Conservation (phyloP, 2,329 filamentous ascomycete genomes). For the Aspergillus transmontanensis region DNA sequence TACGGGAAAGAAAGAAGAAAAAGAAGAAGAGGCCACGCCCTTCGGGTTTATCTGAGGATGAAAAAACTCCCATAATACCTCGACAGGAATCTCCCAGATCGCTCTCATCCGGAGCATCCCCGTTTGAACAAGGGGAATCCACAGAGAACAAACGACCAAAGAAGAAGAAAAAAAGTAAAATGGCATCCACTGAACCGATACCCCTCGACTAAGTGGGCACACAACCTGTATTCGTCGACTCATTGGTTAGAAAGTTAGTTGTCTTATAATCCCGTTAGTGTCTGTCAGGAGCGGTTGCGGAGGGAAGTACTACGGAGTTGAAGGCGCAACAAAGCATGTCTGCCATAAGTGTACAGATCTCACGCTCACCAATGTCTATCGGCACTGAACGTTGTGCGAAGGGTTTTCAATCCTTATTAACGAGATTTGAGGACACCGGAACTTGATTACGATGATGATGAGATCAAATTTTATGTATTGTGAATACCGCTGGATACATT, state of each 20-base stretch:
- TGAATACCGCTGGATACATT: not conserved
- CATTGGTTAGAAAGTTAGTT: not conserved
- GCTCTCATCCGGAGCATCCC: not conserved
- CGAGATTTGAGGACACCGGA: not conserved
- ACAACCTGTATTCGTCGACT: not conserved
- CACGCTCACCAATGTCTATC: not conserved
- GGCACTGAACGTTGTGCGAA: not conserved
- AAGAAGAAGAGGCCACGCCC: slow-evolving; percentile 16
- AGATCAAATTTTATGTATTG: not conserved
- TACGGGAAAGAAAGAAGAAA: slow-evolving; percentile 11
- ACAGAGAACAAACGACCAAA: slow-evolving; percentile 13
- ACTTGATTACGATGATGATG: not conserved
- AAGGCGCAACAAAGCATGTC: not conserved
- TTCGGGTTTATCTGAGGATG: slow-evolving; percentile 8
- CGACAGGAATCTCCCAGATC: slow-evolving; percentile 10
- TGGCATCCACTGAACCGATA: slow-evolving; percentile 5
- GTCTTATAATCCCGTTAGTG: not conserved
- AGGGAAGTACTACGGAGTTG: not conserved
- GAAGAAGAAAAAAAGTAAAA: slow-evolving; percentile 22
- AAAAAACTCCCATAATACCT: not conserved
- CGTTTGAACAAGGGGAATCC: not conserved
- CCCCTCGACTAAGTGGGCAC: slow-evolving; percentile 7
- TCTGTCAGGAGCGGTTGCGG: not conserved
- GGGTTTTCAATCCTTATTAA: not conserved
- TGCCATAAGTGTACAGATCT: not conserved